phyloP scores from a whole-genome alignment of 176 grass and related monocot species.

The Secale cereale region DNA sequence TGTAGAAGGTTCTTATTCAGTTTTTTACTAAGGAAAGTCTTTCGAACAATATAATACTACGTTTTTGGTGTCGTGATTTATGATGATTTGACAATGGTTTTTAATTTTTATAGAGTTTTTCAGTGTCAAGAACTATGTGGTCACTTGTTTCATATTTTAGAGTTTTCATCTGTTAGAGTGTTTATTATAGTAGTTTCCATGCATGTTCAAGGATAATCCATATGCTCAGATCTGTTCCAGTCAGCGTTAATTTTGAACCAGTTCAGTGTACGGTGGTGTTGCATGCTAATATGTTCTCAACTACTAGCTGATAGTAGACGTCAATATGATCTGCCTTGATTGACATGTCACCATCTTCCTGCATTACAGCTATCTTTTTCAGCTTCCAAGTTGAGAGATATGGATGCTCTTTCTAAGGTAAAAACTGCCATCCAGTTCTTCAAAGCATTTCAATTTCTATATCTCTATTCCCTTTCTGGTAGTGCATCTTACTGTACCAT shows the following conservation, averaged over 20 bases:
- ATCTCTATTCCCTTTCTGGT: background rate
- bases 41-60: background rate
- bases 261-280: background rate
- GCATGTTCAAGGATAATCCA: background rate
- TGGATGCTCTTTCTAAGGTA: constrained; percentile 89
- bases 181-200: constrained; percentile 7
- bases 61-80: background rate
- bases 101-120: no score
- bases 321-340: background rate
- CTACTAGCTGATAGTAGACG: background rate
- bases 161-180: background rate
- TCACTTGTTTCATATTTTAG: background rate
- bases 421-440: background rate
- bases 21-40: background rate
- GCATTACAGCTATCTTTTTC: constrained; percentile 69
- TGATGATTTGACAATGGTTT: no score
- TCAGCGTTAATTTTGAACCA: background rate
- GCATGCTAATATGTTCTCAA: constrained; percentile 1
- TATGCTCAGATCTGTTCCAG: background rate
- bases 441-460: background rate
- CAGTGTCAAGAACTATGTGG: background rate
- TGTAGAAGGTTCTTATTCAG: background rate
- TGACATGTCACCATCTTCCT: constrained; percentile 17
- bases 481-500: background rate
- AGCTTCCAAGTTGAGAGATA: constrained; percentile 66